Evolutionary conservation across 345 rosid genomes (phyloP), one percentile per base, ranked within the genome.

Genomic region (Arabis alpina): DNA sequence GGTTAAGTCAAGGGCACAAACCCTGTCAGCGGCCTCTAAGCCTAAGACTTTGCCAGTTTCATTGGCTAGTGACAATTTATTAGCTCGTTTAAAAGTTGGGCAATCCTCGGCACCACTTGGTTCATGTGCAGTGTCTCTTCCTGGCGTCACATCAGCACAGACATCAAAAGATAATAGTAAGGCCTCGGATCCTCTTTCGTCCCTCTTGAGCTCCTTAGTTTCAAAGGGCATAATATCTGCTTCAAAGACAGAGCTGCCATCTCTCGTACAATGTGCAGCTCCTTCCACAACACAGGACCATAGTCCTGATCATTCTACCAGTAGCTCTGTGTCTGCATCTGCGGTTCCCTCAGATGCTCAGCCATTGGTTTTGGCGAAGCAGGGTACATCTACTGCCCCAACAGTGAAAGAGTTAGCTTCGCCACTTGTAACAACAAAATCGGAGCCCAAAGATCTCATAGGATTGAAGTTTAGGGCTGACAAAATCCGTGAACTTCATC

Each of bases 151-250:
- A 63, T 60, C 84, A 19, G 54, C 61, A 54, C 75, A 80, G 69
- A 62, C 83, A 71, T 66, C 88, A 32, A 66, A 74, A 68, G 80
- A 54, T 51, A 84, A 66, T 44, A 78, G 66, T 72, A 82, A 85
- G 77, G 71, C 77, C 76, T 30, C 81, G 15, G 85, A 81, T 79
- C 98, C 97, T 44, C 67, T 94, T 62, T 85, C 97, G 8, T 80
- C 66, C 70, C 96, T 94, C 75, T 81, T 94, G 82, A 87, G 92
- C 86, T 80, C 98, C n/a, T 85, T 94, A 71, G 92, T 88, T 76
- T 84, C 95, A 13, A 91, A 88, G 83, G 98, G 99, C 66, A 72
- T 91, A 82, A 93, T 94, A 80, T 87, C 93, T 67, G 84, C 91
- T 62, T 83, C 93, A 15, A 87, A 86, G 79, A 66, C 78, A 0